A percentile compares a stretch with the other conserved stretches of the same genome.
Evolutionary conservation across 768 basidiomycete genomes (phyloP).

Genomic region (Leccinum subtestaceum): DNA sequence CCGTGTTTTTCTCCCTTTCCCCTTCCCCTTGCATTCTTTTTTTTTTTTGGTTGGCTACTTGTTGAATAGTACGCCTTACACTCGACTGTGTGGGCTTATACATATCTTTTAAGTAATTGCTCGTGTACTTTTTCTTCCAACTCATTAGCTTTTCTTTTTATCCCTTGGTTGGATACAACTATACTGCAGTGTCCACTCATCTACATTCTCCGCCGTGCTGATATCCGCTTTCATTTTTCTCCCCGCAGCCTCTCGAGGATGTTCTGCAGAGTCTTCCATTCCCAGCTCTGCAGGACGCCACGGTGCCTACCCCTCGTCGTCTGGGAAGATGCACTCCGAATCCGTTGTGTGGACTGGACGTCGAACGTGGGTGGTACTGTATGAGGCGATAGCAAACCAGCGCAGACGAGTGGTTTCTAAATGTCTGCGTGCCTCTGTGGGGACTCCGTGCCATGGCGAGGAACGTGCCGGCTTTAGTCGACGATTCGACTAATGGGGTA

Average conservation of each 20-base stretch:
- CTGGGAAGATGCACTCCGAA: conserved; percentile 18
- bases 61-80: neutral
- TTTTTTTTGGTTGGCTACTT: neutral
- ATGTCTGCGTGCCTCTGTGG: conserved; percentile 57
- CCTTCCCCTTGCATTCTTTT: neutral
- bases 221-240: neutral
- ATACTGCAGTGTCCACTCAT: neutral
- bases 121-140: neutral
- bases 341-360: conserved; percentile 8
- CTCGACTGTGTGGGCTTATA: neutral
- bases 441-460: conserved; percentile 79
- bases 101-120: conserved; percentile 13
- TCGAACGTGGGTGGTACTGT: neutral
- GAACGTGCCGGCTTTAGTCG: conserved; percentile 52
- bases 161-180: neutral
- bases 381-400: conserved; percentile 28
- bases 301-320: neutral
- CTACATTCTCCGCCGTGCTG: neutral
- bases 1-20: neutral
- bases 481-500: conserved; percentile 46
- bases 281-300: conserved; percentile 11
- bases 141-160: neutral
- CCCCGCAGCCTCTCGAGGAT: conserved; percentile 3
- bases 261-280: conserved; percentile 10
- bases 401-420: conserved; percentile 49